Percentiles rank a stretch among this genome's conserved stretches.
Evolutionary conservation across 2,329 filamentous ascomycete genomes (phyloP).

Genomic region (Nemania diffusa): DNA sequence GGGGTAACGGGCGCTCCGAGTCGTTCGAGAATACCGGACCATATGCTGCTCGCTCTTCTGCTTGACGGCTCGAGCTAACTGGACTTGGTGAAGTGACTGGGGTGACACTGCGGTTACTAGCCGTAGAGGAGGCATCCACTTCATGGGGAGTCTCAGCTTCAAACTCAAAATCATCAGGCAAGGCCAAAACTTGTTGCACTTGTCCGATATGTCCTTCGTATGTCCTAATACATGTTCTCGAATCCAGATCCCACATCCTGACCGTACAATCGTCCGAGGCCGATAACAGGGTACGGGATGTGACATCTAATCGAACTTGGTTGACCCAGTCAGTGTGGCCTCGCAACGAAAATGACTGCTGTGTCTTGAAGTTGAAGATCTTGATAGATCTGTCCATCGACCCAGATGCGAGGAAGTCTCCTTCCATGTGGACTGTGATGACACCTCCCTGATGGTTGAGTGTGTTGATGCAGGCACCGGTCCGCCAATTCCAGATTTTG

Average conservation of each 20-base stretch:
- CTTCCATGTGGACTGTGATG: constrained; percentile 87
- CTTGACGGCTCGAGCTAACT: constrained; percentile 42
- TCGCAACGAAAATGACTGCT: constrained; percentile 79
- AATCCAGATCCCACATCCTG: constrained; percentile 93
- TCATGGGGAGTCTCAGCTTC: constrained; percentile 72
- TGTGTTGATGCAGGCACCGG: constrained; percentile 84
- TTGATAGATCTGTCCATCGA: constrained; percentile 91
- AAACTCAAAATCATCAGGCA: constrained; percentile 89
- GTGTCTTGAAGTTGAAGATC: constrained; percentile 90
- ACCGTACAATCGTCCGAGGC: constrained; percentile 93
- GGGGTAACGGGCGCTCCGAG: constrained; percentile 74
- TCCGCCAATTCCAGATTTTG: constrained; percentile 97
- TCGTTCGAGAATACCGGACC: constrained; percentile 71
- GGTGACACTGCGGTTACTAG: constrained; percentile 59
- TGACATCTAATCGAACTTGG: constrained; percentile 85
- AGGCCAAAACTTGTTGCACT: constrained; percentile 87
- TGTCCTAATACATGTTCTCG: constrained; percentile 76
- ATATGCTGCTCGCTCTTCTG: constrained; percentile 65
- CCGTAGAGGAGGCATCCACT: constrained; percentile 64
- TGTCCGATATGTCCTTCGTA: constrained; percentile 94
- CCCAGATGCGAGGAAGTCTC: constrained; percentile 84
- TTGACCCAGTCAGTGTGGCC: constrained; percentile 97
- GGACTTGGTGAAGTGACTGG: constrained; percentile 47
- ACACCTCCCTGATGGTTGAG: constrained; percentile 84
- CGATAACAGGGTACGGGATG: constrained; percentile 87